Evolutionary conservation across 2,329 filamentous ascomycete genomes (phyloP).

Genomic region (Chrysosporium keratinophilum): DNA sequence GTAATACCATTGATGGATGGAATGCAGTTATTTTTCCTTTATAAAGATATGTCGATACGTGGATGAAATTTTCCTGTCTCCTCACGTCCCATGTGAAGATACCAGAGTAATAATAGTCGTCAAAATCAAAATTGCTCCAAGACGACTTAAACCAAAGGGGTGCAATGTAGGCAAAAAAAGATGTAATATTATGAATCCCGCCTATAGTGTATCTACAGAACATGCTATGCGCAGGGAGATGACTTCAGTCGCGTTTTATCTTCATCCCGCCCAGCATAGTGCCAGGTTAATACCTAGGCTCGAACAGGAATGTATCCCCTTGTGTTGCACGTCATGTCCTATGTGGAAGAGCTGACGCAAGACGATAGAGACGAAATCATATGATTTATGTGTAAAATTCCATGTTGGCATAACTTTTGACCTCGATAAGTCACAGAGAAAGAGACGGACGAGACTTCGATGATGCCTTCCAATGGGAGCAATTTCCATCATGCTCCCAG

Average conservation of each 20-base stretch:
- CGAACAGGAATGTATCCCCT: constrained; percentile 32
- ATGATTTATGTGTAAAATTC: constrained; percentile 22
- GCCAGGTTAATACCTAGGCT: not conserved
- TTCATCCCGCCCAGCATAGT: not conserved
- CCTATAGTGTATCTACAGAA: no score
- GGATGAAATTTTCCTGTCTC: not conserved
- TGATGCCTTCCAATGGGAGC: constrained; percentile 24
- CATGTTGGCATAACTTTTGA: constrained; percentile 37
- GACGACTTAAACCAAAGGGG: not conserved
- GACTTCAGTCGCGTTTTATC: not conserved
- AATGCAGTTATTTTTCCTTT: constrained; percentile 4
- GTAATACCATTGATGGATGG: constrained; percentile 10
- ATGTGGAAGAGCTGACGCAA: constrained; percentile 32
- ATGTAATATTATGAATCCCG: not conserved
- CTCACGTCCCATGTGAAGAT: constrained; percentile 1
- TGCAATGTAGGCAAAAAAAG: not conserved
- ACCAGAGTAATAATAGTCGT: constrained; percentile 6
- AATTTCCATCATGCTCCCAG: no score
- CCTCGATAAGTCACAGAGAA: constrained; percentile 33
- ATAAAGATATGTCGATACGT: not conserved
- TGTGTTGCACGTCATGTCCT: constrained; percentile 34
- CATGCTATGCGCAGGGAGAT: not conserved
- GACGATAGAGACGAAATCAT: constrained; percentile 31
- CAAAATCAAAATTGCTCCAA: constrained; percentile 1
- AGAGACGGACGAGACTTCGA: constrained; percentile 37